Percentiles rank a stretch among this genome's conserved stretches.
Conservation (phyloP, 139 green algal genomes). For the Astrephomene gubernaculifera region DNA sequence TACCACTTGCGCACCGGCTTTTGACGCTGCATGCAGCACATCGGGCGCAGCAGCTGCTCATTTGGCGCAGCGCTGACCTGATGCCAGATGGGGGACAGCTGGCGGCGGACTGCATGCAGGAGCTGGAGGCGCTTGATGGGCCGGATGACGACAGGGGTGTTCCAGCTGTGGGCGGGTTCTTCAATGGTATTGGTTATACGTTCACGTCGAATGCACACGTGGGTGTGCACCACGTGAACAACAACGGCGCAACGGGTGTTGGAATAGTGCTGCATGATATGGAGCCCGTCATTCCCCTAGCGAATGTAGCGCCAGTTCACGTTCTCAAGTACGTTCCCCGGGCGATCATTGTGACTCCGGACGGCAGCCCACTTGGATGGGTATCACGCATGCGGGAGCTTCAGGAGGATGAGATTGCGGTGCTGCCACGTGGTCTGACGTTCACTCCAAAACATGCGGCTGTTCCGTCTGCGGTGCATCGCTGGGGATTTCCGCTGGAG, state of each 20-base stretch:
- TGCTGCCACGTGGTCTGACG: not conserved
- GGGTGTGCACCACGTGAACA: not conserved
- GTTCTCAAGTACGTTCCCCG: not conserved
- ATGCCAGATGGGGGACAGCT: not conserved
- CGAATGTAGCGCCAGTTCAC: not conserved
- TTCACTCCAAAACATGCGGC: not conserved
- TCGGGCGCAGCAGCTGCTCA: not conserved
- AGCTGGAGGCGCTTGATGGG: not conserved
- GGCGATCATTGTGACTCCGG: not conserved
- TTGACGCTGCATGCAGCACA: not conserved
- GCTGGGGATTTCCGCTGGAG: slow-evolving; percentile 4
- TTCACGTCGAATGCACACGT: slow-evolving; percentile 1
- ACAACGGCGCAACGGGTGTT: not conserved
- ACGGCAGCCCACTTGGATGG: not conserved
- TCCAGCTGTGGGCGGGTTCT: not conserved
- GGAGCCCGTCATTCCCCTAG: not conserved
- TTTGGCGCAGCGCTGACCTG: slow-evolving; percentile 8
- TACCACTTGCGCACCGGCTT: not conserved
- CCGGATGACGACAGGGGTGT: not conserved
- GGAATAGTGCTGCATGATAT: not conserved
- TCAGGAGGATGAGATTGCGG: not conserved
- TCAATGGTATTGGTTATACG: not conserved
- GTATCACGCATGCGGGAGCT: not conserved
- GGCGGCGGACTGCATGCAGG: not conserved
- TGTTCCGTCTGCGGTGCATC: not conserved